These are phyloP conservation scores for Candida manassasensis DNA, from an alignment of 805 yeast species.

Conservation along the genomic window DNA sequence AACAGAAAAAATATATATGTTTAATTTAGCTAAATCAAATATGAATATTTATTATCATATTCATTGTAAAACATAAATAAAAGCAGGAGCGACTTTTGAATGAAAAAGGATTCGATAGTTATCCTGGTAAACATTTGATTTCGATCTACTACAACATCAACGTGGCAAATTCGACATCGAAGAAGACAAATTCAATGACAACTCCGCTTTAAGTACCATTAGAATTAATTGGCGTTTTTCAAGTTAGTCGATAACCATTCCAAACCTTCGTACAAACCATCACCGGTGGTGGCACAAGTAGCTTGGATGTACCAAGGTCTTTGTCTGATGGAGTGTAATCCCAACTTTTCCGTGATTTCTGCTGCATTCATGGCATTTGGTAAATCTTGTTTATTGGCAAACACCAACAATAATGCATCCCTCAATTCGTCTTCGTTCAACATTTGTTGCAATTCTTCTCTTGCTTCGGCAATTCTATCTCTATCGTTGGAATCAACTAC, in stretches of 20 bases:
- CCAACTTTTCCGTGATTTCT: constrained; percentile 94
- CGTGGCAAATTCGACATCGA: no score
- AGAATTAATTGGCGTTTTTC: constrained; percentile 43
- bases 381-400: constrained; percentile 98
- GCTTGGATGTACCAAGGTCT: constrained; percentile 99
- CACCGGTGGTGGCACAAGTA: constrained; percentile 98
- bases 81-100: background rate
- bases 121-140: no score
- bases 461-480: constrained; percentile 95
- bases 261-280: constrained; percentile 95
- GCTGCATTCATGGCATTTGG: constrained; percentile 99
- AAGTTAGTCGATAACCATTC: constrained; percentile 93
- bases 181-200: no score
- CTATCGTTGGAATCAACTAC: constrained; percentile 98
- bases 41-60: background rate
- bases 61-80: background rate
- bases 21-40: background rate
- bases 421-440: constrained; percentile 97
- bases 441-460: constrained; percentile 98
- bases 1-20: no score
- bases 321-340: constrained; percentile 94
- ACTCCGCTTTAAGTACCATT: no score
- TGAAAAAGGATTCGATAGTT: background rate
- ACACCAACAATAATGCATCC: constrained; percentile 90
- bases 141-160: no score